Base-by-base conservation (phyloP, 2,329 filamentous ascomycete genomes). In the Xylogone sp. region DNA sequence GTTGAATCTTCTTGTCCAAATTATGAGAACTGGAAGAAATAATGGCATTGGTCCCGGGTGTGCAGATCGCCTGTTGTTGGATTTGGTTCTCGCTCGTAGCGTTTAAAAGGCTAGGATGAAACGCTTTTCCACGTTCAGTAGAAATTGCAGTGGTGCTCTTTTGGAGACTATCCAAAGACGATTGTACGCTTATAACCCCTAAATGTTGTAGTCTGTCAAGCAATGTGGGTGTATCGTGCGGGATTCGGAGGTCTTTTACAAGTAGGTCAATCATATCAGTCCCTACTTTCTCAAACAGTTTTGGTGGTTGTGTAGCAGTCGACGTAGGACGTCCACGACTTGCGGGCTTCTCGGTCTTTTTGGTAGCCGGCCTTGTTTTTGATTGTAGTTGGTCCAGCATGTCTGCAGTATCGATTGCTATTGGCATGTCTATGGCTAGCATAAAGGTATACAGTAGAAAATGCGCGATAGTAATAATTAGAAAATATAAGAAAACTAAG, bases 261-360 rank as follows among this genome's bases (percentile, higher is more conserved):
- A 39, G 34, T 16, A 39, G 10, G n/a, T 39, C 34, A 18, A 39
- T 16, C 34, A 39, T 39, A 39, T 16, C n/a, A 13, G 34, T 9
- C 5, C 34, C 34, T 39, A 39, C 8, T 18, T 39, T 13, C n/a
- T 39, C 34, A 18, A 39, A 39, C 8, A 39, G 34, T 16, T 39
- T 39, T 16, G 34, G n/a, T 39, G 4, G 8, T 13, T 7, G 34
- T 4, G 34, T 18, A 18, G 13, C 13, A 39, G 34, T 18, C 5
- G 34, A 16, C 34, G n/a, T 39, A 16, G 34, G 6, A 16, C n/a
- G 6, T 39, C 8, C 8, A 16, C 13, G 34, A 5, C n/a, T 39
- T 18, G 34, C 13, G 77, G 2, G 24, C 24, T 10, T 27, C 24
- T 27, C 10, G 24, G 24, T 27, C 10, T 27, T 27, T 10, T 10